phyloP scores from a whole-genome alignment of 371 early-diverging fungal species.

The Rhizopus arrhizus region DNA sequence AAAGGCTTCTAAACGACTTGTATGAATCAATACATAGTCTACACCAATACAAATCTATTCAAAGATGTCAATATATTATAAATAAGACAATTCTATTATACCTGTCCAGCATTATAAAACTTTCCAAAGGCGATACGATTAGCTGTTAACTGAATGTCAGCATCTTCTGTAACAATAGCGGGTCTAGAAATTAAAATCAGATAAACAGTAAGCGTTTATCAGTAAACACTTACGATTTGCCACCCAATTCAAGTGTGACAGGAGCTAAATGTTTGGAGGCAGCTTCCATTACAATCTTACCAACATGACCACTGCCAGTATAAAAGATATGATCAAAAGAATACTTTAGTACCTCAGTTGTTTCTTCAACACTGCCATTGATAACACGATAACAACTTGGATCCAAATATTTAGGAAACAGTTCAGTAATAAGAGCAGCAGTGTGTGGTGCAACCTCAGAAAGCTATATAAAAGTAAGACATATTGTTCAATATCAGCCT shows the following conservation, averaged over 20 bases:
- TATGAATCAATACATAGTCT: slow-evolving; percentile 80
- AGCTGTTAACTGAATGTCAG: slow-evolving; percentile 67
- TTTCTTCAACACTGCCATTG: slow-evolving; percentile 80
- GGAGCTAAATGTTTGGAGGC: slow-evolving; percentile 76
- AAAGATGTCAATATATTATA: too few relatives aligned
- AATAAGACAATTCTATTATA: slow-evolving; percentile 8
- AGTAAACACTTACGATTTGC: slow-evolving; percentile 64
- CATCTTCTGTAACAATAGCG: slow-evolving; percentile 67
- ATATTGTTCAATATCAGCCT: not conserved
- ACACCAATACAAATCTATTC: slow-evolving; percentile 81
- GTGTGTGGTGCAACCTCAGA: slow-evolving; percentile 79
- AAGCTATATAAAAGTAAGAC: slow-evolving; percentile 39
- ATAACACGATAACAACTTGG: slow-evolving; percentile 65
- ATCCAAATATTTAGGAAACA: slow-evolving; percentile 79
- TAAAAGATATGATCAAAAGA: slow-evolving; percentile 87
- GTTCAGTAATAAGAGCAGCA: slow-evolving; percentile 62
- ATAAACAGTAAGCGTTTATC: not conserved
- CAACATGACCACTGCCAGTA: slow-evolving; percentile 83
- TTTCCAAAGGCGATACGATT: slow-evolving; percentile 86
- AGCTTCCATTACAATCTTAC: slow-evolving; percentile 75
- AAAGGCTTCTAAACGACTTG: slow-evolving; percentile 51
- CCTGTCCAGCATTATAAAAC: slow-evolving; percentile 83
- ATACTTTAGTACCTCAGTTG: slow-evolving; percentile 71
- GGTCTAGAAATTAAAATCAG: slow-evolving; percentile 50
- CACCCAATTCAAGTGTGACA: slow-evolving; percentile 85